Evolutionary conservation across 177 flowering plant genomes (phyloP), one percentile per base, ranked within the genome.

Genomic region (Telopea speciosissima): DNA sequence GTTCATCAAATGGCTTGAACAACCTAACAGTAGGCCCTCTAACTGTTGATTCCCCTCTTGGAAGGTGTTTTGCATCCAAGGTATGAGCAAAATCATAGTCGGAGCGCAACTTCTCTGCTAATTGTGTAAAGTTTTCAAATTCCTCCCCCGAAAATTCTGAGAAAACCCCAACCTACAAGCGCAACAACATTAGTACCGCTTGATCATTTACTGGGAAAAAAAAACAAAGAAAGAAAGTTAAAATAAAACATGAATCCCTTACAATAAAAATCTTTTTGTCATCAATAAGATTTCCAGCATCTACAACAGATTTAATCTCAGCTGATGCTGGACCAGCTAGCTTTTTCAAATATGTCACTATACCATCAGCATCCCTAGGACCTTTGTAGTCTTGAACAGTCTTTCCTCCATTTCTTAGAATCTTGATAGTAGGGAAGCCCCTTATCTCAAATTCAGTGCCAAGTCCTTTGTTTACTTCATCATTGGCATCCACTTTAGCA

Each of bases 1-100:
- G 89, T 76, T 96, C 99, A 84, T 96, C 99, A 82, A 93, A 96
- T 65, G 98, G 98, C 84, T 96, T 96, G 75, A 93, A 83, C 70
- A 96, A 74, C 78, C 99, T 86, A 74, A 96, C 75, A 6, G 79
- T 59, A 31, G 99, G 95, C 13, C 83, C 87, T 26, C 80, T 62
- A 16, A 89, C 87, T 8, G 96, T 83, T 66, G 89, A 78, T 25
- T 89, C 95, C 7, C 98, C 98, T 23, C 84, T 86, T 70, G 97
- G 96, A 75, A 96, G 91, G 66, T 80, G 83, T 71, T 90, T 91
- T 58, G 93, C 92, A 77, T 90, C 89, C 73, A 74, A 71, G 68
- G 99, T 91, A 74, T 93, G 97, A 68, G 82, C 92, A 77, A 96
- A 90, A 3, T 89, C 92, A 80, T 89, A 91, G 61, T 96, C 99